Base-by-base conservation (phyloP, 2,329 filamentous ascomycete species). In the Xylaria multiplex region DNA sequence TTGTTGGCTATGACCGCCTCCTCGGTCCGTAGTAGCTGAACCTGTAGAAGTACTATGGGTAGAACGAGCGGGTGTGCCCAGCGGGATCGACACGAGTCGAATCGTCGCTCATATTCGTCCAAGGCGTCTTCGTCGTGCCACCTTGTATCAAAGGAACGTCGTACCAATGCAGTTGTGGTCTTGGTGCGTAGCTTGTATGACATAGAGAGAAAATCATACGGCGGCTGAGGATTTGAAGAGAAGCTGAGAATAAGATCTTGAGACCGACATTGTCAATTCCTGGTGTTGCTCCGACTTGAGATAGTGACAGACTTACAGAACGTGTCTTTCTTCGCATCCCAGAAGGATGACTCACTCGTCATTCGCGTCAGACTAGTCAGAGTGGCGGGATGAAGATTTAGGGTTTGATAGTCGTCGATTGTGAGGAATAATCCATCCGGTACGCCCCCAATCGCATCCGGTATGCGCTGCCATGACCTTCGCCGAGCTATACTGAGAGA, bases 121-220 rank as follows among this genome's bases (percentile, higher is more conserved):
- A 83, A 75, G 30, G 82, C 79, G 56, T 82, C 79, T 24, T 81
- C 73, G 42, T 76, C 77, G 60, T 83, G 79, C 64, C 78, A 75
- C 13, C 78, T 71, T 1, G 80, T 78, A 63, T 82, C 79, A 70
- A 80, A 81, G 0, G 81, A 82, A 54, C 82, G 80, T 4, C 81
- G 77, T 43, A 83, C 77, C 6, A 83, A 70, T 22, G 81, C 78
- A 0, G 79, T 82, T 2, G 81, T 75, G 2, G 76, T 78, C 22
- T 77, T 77, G 7, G 76, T 77, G 8, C 75, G 71, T 42, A 83
- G 70, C 60, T 79, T 76, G 71, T 83, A 83, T 4, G 80, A 79
- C 79, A 83, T 81, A 48, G 81, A 83, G 9, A 83, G 73, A 67
- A 83, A 83, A 70, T 83, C 81, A 53, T 81, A 83, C 0, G 81